Evolutionary conservation across 495 filamentous ascomycete species (phyloP).

Genomic region (Neurospora sp.): DNA sequence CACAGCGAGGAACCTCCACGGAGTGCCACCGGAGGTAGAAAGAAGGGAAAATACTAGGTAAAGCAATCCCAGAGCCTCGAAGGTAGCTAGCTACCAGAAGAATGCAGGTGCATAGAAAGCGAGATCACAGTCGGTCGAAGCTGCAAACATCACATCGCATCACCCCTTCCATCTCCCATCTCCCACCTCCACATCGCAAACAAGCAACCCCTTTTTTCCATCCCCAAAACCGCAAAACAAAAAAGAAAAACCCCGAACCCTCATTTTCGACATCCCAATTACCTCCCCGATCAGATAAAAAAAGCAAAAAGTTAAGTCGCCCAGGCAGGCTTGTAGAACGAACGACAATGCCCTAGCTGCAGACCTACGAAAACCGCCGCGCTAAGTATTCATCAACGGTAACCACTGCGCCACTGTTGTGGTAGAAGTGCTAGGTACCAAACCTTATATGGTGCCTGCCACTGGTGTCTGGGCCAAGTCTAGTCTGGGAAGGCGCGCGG

Average conservation of each 20-base stretch:
- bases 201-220: neutral
- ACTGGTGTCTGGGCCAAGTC: neutral
- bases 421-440: neutral
- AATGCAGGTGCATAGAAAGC: neutral
- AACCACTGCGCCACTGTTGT: neutral
- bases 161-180: neutral
- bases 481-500: neutral
- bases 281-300: accelerated
- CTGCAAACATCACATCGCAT: neutral
- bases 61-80: neutral
- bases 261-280: neutral
- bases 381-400: neutral
- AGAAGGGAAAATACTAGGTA: neutral
- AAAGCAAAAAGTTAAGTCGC: neutral
- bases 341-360: neutral
- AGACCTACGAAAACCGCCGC: neutral
- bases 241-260: neutral
- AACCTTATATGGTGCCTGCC: neutral
- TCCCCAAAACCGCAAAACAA: neutral
- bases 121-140: neutral
- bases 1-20: neutral
- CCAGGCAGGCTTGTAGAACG: neutral
- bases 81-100: neutral
- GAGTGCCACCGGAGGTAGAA: neutral
- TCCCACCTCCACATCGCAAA: neutral